These are phyloP conservation scores for Sarcomyxa edulis DNA, from an alignment of 768 basidiomycete species.

Conservation along the genomic window DNA sequence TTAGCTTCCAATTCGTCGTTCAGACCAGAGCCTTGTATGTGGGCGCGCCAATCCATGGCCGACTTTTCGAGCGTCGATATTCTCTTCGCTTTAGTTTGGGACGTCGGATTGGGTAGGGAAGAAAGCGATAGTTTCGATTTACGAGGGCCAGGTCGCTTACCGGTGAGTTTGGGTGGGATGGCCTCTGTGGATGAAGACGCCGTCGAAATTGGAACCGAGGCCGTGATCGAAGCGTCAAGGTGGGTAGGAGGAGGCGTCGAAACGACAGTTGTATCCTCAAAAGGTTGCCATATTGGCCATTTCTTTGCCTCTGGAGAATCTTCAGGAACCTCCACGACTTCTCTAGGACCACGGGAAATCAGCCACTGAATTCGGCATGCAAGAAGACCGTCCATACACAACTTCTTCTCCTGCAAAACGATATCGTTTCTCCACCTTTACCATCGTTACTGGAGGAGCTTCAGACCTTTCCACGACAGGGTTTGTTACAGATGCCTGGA, in stretches of 20 bases:
- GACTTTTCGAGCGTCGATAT: conserved; percentile 83
- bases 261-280: no score
- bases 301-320: conserved; percentile 70
- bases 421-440: conserved; percentile 68
- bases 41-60: conserved; percentile 79
- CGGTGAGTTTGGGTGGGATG: conserved; percentile 17
- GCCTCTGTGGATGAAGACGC: conserved; percentile 10
- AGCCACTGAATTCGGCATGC: no score
- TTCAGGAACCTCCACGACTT: conserved; percentile 68
- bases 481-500: conserved; percentile 55
- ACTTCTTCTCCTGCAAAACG: conserved; percentile 75
- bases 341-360: no score
- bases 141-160: conserved; percentile 57
- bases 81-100: conserved; percentile 58
- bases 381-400: conserved; percentile 47
- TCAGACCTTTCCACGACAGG: conserved; percentile 12
- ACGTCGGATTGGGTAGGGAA: conserved; percentile 39
- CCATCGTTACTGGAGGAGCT: conserved; percentile 28
- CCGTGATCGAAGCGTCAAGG: not conserved
- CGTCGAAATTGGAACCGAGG: conserved; percentile 3
- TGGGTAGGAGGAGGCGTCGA: conserved; percentile 6
- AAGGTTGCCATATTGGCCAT: conserved; percentile 56
- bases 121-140: conserved; percentile 57
- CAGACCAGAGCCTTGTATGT: conserved; percentile 42
- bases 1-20: conserved; percentile 75